Evolutionary conservation across 2,329 filamentous ascomycete species (phyloP).

Genomic region (Pseudogymnoascus verrucosus): DNA sequence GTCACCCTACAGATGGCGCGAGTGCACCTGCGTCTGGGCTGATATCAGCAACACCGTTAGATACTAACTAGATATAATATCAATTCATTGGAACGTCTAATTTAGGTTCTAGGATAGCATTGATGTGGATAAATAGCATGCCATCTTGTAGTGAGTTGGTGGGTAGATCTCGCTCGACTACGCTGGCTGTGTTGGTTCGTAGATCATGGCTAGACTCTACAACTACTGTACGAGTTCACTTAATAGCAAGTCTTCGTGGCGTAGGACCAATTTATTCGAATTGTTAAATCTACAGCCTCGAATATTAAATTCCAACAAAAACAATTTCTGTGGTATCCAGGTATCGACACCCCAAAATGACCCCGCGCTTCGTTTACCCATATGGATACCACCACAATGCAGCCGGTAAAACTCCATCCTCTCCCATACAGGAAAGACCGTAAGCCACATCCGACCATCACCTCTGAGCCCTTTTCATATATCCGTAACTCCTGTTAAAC

Average conservation of each 20-base stretch:
- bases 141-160: background rate
- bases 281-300: constrained; percentile 5
- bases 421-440: background rate
- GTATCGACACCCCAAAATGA: background rate
- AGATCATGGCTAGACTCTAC: background rate
- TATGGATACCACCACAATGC: background rate
- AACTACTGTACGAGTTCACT: background rate
- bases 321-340: constrained; percentile 4
- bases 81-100: background rate
- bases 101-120: background rate
- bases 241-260: background rate
- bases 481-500: constrained; percentile 6
- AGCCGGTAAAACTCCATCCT: constrained; percentile 4
- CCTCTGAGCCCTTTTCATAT: constrained; percentile 1
- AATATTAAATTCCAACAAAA: constrained; percentile 1
- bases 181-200: background rate
- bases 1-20: background rate
- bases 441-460: background rate
- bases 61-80: background rate
- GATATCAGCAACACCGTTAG: background rate
- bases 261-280: background rate
- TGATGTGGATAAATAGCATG: background rate
- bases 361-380: background rate
- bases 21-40: background rate
- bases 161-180: background rate